Percentiles rank a stretch among this genome's conserved stretches.
Conservation (phyloP, 495 filamentous ascomycete genomes). For the Talaromyces stipitatus region DNA sequence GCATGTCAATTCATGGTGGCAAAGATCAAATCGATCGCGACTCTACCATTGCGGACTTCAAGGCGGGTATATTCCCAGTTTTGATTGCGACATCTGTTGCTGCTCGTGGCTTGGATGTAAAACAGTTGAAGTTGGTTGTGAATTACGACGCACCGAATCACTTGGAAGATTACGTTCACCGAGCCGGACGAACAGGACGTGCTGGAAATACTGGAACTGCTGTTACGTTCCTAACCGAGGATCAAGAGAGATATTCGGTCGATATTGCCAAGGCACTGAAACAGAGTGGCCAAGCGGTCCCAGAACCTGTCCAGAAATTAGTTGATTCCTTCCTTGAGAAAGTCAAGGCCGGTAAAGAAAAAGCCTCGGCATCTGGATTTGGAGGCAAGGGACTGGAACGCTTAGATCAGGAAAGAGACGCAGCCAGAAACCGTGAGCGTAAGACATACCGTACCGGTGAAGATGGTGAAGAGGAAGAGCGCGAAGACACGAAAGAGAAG, state of each 20-base stretch:
- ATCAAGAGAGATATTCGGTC: constrained; percentile 82
- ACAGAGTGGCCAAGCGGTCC: constrained; percentile 77
- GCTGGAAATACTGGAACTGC: constrained; percentile 93
- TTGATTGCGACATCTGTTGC: constrained; percentile 94
- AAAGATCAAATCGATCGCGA: constrained; percentile 95
- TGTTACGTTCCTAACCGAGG: constrained; percentile 86
- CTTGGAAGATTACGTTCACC: constrained; percentile 96
- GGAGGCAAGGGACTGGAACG: constrained; percentile 91
- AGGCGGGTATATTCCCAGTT: constrained; percentile 79
- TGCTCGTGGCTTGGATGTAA: constrained; percentile 91
- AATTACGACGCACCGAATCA: constrained; percentile 98
- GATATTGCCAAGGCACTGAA: constrained; percentile 92
- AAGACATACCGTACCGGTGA: constrained; percentile 87
- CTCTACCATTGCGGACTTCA: constrained; percentile 92
- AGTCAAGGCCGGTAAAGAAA: constrained; percentile 85
- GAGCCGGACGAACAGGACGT: constrained; percentile 87
- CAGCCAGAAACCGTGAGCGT: constrained; percentile 73
- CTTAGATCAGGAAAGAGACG: constrained; percentile 83
- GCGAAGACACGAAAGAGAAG: constrained; percentile 55
- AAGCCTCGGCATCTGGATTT: constrained; percentile 73
- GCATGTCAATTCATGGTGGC: constrained; percentile 92
- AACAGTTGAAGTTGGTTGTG: constrained; percentile 91
- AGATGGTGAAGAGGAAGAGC: constrained; percentile 78
- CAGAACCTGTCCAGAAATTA: constrained; percentile 59
- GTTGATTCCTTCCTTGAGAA: constrained; percentile 71